phyloP scores from a whole-genome alignment of 768 basidiomycete species.

The Suillus discolor region DNA sequence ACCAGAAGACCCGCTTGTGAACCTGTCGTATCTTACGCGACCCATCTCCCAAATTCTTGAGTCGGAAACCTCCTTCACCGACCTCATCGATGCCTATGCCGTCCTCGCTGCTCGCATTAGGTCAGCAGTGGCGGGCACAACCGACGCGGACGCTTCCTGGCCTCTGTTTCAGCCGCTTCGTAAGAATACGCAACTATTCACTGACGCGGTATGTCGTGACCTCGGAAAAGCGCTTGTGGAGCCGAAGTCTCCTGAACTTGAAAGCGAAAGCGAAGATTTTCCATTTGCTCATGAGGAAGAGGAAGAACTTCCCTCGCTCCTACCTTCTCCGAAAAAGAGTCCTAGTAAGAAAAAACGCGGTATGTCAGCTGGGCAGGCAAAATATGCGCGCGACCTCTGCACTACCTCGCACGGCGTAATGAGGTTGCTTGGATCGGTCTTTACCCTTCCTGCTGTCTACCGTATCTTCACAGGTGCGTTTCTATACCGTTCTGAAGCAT shows the following conservation, averaged over 20 bases:
- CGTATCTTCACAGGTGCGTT: constrained; percentile 62
- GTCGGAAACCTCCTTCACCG: constrained; percentile 46
- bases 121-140: constrained; percentile 38
- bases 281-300: constrained; percentile 23
- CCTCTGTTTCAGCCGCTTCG: constrained; percentile 74
- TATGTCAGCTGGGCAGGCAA: constrained; percentile 76
- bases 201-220: constrained; percentile 66
- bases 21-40: constrained; percentile 64
- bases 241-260: constrained; percentile 39
- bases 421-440: constrained; percentile 60
- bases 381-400: constrained; percentile 78
- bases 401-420: constrained; percentile 72
- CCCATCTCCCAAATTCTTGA: constrained; percentile 65
- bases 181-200: constrained; percentile 52
- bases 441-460: constrained; percentile 61
- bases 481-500: constrained; percentile 11
- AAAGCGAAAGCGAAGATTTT: constrained; percentile 21
- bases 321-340: constrained; percentile 73
- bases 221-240: constrained; percentile 65
- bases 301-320: constrained; percentile 28
- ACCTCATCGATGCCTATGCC: constrained; percentile 76
- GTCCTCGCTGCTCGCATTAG: constrained; percentile 68
- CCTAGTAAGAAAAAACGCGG: constrained; percentile 68
- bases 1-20: constrained; percentile 64
- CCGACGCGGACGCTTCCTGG: constrained; percentile 64